phyloP scores from a whole-genome alignment of 768 basidiomycete genomes.

The Cantharellus anzutake region DNA sequence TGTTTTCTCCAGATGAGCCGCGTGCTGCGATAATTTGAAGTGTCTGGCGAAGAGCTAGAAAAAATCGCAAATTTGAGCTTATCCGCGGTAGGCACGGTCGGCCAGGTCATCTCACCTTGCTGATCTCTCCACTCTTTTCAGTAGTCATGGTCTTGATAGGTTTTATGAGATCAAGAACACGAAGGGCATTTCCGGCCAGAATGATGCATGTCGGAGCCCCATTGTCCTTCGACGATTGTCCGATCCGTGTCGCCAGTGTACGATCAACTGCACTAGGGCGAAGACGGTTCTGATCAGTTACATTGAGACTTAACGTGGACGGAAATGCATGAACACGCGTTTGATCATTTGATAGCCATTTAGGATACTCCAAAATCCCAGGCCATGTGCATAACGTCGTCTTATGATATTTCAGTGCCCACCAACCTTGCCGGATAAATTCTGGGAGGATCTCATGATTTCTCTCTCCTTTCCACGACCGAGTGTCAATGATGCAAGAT shows the following conservation, averaged over 20 bases:
- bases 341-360: neutral
- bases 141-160: conserved; percentile 50
- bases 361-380: neutral
- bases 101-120: conserved; percentile 29
- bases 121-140: conserved; percentile 78
- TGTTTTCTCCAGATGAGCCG: conserved; percentile 64
- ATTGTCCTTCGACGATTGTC: conserved; percentile 52
- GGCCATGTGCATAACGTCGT: neutral
- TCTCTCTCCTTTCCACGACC: conserved; percentile 48
- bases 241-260: conserved; percentile 44
- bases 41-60: conserved; percentile 76
- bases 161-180: conserved; percentile 77
- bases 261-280: conserved; percentile 33
- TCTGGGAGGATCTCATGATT: conserved; percentile 50
- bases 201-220: conserved; percentile 83
- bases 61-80: neutral
- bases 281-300: neutral
- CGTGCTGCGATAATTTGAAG: conserved; percentile 77
- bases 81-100: neutral
- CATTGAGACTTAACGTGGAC: neutral
- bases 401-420: too few relatives aligned
- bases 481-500: conserved; percentile 48
- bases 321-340: neutral
- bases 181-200: conserved; percentile 71
- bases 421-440: conserved; percentile 57